Base-by-base conservation (phyloP, 2,329 filamentous ascomycete species). In the Dactylellina parvicollis region DNA sequence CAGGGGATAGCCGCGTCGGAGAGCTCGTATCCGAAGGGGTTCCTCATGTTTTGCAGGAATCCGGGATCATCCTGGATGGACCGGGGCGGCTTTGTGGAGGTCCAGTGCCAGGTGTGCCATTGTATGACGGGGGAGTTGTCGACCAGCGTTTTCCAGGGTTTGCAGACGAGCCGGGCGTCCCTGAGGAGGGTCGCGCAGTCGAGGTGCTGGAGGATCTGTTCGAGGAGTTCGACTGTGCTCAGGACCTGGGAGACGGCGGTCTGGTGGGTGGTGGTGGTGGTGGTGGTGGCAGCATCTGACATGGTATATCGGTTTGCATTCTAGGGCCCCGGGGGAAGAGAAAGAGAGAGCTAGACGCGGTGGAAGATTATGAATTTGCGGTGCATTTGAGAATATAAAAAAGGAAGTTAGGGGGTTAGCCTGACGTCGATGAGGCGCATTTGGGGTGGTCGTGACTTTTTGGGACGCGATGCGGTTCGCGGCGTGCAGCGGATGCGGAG, bases 51-150 rank as follows among this genome's bases (percentile, higher is more conserved):
- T 1, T 34, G 44, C 4, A n/a, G 34, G n/a, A 57, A 26, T 10
- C 16, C 18, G 4, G 38, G n/a, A 10, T 49, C 46, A 12, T 42
- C 40, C 16, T 38, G 40, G 38, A 70, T 24, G 1, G 47, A 30
- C 9, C 38, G 50, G 7, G 56, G 66, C 9, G 56, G 57, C 28
- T 55, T 40, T 10, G 46, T 38, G 14, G 49, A 40, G 14, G 56
- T 44, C 66, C 66, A 62, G 20, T 46, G 49, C 56, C 40, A 62
- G 22, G 49, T 71, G 30, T 64, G 59, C 57, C 66, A 71, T 71
- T 62, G 24, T 14, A 71, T 42, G 28, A 40, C 38, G 12, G 56
- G 65, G 3, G 56, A 71, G 22, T 20, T 36, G 42, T 61, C 40
- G 44, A 71, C 32, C 2, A 71, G n/a, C 1, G n/a, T n/a, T 28